Conservation (phyloP, 305 asterid species). For the Fraxinus velutina region DNA sequence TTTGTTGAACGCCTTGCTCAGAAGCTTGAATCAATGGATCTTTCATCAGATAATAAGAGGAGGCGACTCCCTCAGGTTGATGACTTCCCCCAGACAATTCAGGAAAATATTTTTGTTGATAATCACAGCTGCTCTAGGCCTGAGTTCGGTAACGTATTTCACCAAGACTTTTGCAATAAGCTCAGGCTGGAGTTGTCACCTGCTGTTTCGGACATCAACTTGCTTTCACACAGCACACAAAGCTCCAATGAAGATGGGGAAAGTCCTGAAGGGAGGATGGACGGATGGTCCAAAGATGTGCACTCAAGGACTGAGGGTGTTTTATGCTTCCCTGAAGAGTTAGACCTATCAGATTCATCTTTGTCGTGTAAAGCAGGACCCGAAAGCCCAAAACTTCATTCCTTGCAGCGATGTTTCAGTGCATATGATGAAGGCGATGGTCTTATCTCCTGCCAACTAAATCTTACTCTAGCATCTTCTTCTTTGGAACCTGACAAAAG, state of each 20-base stretch:
- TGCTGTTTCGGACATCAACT: constrained; percentile 65
- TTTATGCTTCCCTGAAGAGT: constrained; percentile 42
- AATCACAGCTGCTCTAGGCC: constrained; percentile 50
- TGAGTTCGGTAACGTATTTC: constrained; percentile 41
- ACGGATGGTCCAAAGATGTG: constrained; percentile 45
- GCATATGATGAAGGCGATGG: constrained; percentile 56
- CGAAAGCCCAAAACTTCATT: constrained; percentile 43
- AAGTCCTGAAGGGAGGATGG: constrained; percentile 48
- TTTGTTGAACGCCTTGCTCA: constrained; percentile 62
- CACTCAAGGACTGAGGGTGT: constrained; percentile 40
- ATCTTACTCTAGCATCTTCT: constrained; percentile 80
- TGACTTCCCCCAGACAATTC: constrained; percentile 41
- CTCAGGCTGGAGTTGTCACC: constrained; percentile 78
- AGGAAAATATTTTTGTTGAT: constrained; percentile 47
- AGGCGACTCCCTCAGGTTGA: constrained; percentile 72
- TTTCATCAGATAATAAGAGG: constrained; percentile 76
- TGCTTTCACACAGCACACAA: constrained; percentile 68
- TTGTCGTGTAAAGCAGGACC: constrained; percentile 35
- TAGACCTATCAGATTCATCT: constrained; percentile 72
- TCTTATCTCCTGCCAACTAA: constrained; percentile 61
- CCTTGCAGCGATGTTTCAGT: constrained; percentile 38
- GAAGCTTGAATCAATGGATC: constrained; percentile 80
- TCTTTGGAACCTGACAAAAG: constrained; percentile 46
- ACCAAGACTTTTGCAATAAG: constrained; percentile 57
- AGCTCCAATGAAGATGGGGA: constrained; percentile 77